Conservation (phyloP, 805 yeast genomes). For the Tetrapisispora arboricola region DNA sequence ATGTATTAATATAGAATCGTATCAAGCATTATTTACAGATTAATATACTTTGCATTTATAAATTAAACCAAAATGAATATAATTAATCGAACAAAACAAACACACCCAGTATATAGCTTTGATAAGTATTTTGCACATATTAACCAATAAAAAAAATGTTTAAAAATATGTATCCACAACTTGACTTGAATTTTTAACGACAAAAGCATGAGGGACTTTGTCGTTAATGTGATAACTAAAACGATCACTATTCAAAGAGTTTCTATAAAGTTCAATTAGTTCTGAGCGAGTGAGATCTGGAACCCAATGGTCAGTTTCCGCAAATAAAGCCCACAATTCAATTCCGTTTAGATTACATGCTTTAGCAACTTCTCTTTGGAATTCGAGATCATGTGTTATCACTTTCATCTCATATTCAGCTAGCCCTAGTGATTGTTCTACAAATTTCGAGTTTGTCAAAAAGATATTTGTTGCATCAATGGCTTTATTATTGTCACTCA, state of each 20-base stretch:
- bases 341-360: conserved; percentile 18
- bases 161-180: conserved; percentile 14
- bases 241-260: conserved; percentile 13
- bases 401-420: conserved; percentile 50
- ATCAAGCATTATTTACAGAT: too few relatives aligned
- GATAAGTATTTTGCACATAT: too few relatives aligned
- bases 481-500: conserved; percentile 24
- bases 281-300: conserved; percentile 38
- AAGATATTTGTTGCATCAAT: conserved; percentile 35
- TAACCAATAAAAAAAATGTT: too few relatives aligned
- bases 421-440: conserved; percentile 45
- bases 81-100: too few relatives aligned
- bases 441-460: conserved; percentile 33
- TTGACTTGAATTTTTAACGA: conserved; percentile 44
- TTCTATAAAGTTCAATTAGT: conserved; percentile 32
- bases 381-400: conserved; percentile 39
- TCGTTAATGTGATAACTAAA: conserved; percentile 27
- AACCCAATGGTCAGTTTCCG: conserved; percentile 60
- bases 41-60: too few relatives aligned
- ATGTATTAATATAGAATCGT: too few relatives aligned
- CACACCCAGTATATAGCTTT: too few relatives aligned
- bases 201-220: conserved; percentile 47
- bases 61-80: too few relatives aligned
- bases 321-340: conserved; percentile 47
- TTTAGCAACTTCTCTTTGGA: conserved; percentile 41